Base-by-base conservation (phyloP, 2,329 filamentous ascomycete genomes). In the Pseudocercospora musae region DNA sequence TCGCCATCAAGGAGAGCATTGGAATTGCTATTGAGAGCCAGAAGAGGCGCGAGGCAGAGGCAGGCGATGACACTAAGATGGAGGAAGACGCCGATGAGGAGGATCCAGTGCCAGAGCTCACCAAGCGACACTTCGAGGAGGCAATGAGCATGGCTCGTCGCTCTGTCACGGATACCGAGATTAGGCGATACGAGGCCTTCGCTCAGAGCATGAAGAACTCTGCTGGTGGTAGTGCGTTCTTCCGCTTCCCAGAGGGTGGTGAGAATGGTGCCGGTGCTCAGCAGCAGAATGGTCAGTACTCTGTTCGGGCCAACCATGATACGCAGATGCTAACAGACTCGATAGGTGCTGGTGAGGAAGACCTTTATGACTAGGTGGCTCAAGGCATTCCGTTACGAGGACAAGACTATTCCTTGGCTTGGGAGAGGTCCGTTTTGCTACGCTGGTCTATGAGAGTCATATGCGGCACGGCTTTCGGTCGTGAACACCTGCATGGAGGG, bases 171-270 rank as follows among this genome's bases (percentile, higher is more conserved):
- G 95, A 99, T 71, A 94, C 98, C 21, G 95, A 99, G 84, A 96
- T 99, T 73, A 90, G 95, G 75, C 89, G 94, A 65, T 99, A 99
- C 81, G 95, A 99, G 84, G 94, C 95, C 4, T 99, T 99, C 74
- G 91, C 94, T 44, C 94, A 98, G 82, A 94, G 94, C 78, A 96
- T 99, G 92, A 99, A 99, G 90, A 96, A 96, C 77, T 88, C 91
- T 63, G 93, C 92, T 57, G 93, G 93, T 42, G 94, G 93, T 74
- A 92, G 91, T 62, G 74, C 73, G 71, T 97, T 95, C 86, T 99
- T 99, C 90, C 93, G 96, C 80, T 99, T 99, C 88, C 94, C 78
- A 70, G 85, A 80, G 76, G 85, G 81, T 79, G 84, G 81, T 78
- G 79, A 77, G 25, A 67, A 81, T 78, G 68, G 79, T 76, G 66